A percentile compares a stretch with the other conserved stretches of the same genome.
phyloP scores from a whole-genome alignment of 768 basidiomycete genomes.

The Pisolithus marmoratus region DNA sequence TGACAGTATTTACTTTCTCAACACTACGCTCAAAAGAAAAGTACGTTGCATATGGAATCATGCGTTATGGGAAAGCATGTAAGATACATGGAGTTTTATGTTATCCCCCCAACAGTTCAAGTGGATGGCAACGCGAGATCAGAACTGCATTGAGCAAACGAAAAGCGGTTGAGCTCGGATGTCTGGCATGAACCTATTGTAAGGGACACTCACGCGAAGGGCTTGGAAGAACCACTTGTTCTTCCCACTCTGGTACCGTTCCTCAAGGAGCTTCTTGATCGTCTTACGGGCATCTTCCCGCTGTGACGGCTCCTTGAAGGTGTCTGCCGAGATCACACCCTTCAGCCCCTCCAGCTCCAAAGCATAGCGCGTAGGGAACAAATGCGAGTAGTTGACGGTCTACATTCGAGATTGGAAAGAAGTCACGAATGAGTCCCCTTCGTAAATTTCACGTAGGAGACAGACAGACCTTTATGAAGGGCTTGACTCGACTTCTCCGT shows the following conservation, averaged over 20 bases:
- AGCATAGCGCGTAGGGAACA: conserved; percentile 98
- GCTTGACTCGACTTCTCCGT: conserved; percentile 95
- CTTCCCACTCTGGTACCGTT: conserved; percentile 88
- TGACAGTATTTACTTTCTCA: too few species aligned
- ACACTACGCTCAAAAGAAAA: background rate
- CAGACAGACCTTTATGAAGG: conserved; percentile 90
- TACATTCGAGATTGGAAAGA: conserved; percentile 21
- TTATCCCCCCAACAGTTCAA: conserved; percentile 13
- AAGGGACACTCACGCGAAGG: conserved; percentile 55
- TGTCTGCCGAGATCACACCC: conserved; percentile 75
- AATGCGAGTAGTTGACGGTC: conserved; percentile 97
- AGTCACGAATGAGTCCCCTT: too few species aligned
- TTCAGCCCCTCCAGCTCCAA: conserved; percentile 95
- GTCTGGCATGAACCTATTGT: background rate
- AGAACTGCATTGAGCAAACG: conserved; percentile 26
- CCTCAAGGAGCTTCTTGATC: conserved; percentile 95
- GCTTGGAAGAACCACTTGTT: conserved; percentile 97
- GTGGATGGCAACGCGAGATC: conserved; percentile 14
- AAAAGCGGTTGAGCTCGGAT: conserved; percentile 4
- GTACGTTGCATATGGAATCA: conserved; percentile 17
- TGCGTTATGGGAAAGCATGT: conserved; percentile 26
- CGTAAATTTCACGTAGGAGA: background rate
- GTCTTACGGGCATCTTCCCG: conserved; percentile 93
- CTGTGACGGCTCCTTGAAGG: conserved; percentile 96
- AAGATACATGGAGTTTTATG: conserved; percentile 37